Conservation (phyloP, 1,284 basidiomycete genomes). For the Binderoboletus segoi region DNA sequence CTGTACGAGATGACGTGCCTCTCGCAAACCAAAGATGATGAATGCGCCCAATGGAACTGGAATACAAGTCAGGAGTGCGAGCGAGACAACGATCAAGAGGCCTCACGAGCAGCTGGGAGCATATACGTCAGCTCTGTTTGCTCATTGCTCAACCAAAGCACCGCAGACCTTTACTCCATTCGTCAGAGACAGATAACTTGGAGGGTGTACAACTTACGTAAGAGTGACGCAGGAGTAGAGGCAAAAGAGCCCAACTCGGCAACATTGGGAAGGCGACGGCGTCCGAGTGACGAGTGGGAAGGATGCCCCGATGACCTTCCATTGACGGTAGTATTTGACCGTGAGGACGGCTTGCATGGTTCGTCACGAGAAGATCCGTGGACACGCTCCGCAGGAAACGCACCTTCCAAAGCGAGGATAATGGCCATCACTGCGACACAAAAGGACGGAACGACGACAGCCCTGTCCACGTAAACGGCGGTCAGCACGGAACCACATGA, state of each 20-base stretch:
- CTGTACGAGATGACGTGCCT: conserved; percentile 31
- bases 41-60: conserved; percentile 48
- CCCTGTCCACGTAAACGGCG: conserved; percentile 17
- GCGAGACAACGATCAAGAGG: neutral
- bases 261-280: conserved; percentile 37
- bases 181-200: conserved; percentile 1
- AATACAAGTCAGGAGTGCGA: conserved; percentile 2
- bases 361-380: conserved; percentile 3
- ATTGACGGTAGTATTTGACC: conserved; percentile 38
- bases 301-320: conserved; percentile 38
- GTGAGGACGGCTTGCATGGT: conserved; percentile 39
- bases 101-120: conserved; percentile 53
- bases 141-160: conserved; percentile 43
- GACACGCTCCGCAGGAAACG: neutral
- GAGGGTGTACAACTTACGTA: conserved; percentile 36
- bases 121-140: conserved; percentile 45
- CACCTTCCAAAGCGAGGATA: conserved; percentile 51
- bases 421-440: conserved; percentile 44
- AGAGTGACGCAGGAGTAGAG: conserved; percentile 45
- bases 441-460: conserved; percentile 44
- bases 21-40: conserved; percentile 50
- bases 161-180: conserved; percentile 37
- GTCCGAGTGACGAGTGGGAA: conserved; percentile 45
- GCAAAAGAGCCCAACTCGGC: conserved; percentile 47
- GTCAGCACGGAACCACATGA: conserved; percentile 13